Conservation (phyloP, 2,329 filamentous ascomycete species). For the Phialemoniopsis sp. region DNA sequence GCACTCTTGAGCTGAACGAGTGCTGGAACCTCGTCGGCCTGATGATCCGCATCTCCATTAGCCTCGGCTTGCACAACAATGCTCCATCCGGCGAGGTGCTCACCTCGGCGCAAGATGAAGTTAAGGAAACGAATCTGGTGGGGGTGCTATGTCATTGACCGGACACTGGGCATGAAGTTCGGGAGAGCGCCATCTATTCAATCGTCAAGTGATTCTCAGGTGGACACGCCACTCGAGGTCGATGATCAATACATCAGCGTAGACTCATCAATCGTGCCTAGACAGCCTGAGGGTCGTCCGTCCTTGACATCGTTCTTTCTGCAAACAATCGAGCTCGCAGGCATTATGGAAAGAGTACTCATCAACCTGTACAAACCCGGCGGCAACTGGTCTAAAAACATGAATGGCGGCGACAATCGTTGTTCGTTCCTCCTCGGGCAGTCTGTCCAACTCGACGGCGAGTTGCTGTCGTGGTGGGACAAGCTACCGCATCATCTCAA, state of each 20-base stretch:
- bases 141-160: slow-evolving; percentile 6
- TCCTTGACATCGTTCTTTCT: slow-evolving; percentile 5
- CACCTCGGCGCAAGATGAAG: slow-evolving; percentile 3
- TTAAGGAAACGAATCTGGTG: slow-evolving; percentile 6
- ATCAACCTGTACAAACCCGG: slow-evolving; percentile 4
- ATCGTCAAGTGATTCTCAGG: slow-evolving; percentile 1
- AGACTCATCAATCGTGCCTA: slow-evolving; percentile 2
- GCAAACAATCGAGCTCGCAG: slow-evolving; percentile 4
- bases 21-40: slow-evolving; percentile 7
- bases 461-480: slow-evolving; percentile 5
- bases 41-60: slow-evolving; percentile 4
- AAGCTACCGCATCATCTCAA: slow-evolving; percentile 2
- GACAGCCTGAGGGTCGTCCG: slow-evolving; percentile 6
- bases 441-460: slow-evolving; percentile 4
- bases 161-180: slow-evolving; percentile 7
- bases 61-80: slow-evolving; percentile 6
- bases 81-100: background rate
- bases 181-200: slow-evolving; percentile 5
- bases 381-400: background rate
- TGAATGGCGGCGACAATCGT: no score
- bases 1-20: slow-evolving; percentile 7
- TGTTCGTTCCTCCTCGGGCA: slow-evolving; percentile 4
- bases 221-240: slow-evolving; percentile 4
- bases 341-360: slow-evolving; percentile 5
- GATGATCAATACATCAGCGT: slow-evolving; percentile 8